A percentile compares a stretch with the other conserved stretches of the same genome.
Conservation (phyloP, 208 protist genomes). For the Borovskyia barvae region DNA sequence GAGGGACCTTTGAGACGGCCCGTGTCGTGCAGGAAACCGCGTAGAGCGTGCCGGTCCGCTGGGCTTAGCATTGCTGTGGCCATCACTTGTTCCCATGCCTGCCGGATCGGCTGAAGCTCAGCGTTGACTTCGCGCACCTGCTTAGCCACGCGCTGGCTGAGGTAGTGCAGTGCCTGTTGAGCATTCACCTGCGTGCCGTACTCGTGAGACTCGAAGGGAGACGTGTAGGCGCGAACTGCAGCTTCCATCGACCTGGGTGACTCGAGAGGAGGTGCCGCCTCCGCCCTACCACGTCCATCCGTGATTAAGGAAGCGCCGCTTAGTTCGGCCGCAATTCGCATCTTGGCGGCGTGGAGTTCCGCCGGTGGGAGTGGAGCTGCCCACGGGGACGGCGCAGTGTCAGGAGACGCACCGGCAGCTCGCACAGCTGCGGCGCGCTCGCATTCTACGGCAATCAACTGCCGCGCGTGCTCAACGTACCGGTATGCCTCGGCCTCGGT, state of each 20-base stretch:
- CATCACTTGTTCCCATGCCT: constrained; percentile 27
- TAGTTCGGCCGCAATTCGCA: constrained; percentile 4
- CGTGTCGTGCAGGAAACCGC: constrained; percentile 21
- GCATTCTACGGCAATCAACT: constrained; percentile 25
- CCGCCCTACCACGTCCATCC: background rate
- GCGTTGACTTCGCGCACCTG: constrained; percentile 23
- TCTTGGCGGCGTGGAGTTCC: constrained; percentile 3
- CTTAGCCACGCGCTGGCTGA: constrained; percentile 15
- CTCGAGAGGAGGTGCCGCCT: too few species aligned
- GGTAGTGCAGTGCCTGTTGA: constrained; percentile 21
- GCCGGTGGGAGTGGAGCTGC: background rate
- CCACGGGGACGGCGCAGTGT: background rate
- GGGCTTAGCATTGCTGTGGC: constrained; percentile 20
- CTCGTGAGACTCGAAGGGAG: background rate
- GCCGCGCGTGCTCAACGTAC: constrained; percentile 14
- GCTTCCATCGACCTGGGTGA: background rate
- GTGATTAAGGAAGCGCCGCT: background rate
- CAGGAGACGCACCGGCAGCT: background rate
- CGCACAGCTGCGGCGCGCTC: constrained; percentile 3
- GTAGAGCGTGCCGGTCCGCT: constrained; percentile 11
- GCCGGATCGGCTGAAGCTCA: constrained; percentile 15
- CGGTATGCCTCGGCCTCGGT: constrained; percentile 1
- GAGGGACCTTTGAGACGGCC: constrained; percentile 9
- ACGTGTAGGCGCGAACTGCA: constrained; percentile 5
- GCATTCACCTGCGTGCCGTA: constrained; percentile 22